Base-by-base conservation (phyloP, 257 asterid species). In the Ocimum tenuiflorum region DNA sequence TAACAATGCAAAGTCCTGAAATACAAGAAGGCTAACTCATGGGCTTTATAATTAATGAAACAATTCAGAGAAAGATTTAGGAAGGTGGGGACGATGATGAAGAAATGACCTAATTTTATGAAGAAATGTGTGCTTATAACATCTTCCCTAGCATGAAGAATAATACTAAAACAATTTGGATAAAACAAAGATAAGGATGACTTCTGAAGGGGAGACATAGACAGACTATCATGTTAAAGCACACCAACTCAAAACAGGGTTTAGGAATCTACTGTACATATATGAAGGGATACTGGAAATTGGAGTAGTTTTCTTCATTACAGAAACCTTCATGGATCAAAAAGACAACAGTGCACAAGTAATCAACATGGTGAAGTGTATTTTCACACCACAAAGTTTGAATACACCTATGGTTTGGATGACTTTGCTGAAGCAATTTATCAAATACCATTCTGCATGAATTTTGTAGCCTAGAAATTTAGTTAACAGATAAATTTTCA, bases 241-340 rank as follows among this genome's bases (percentile, higher is more conserved):
- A 41, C 5, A 27, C 45, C 27, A 20, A 17, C 65, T 45, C 18
- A 49, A 69, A 58, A 47, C 74, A 58, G 61, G 67, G 49, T 57
- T 66, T 58, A 46, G 42, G 8, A 57, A 48, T 11, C 27, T 9
- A 43, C 46, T 29, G 3, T 23, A 13, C 43, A 6, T 51, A 55
- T 55, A 27, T 29, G 23, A 29, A 31, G 43, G 18, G 3, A 24
- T 10, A n/a, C 42, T 27, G 20, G 3, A 54, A n/a, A 11, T 54
- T 14, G 38, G 8, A 33, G 38, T 3, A 33, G 31, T 1, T 24
- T n/a, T n/a, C n/a, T n/a, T n/a, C n/a, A n/a, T n/a, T n/a, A n/a
- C n/a, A n/a, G 3, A 27, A 4, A 27, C 31, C 31, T 27, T 27
- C 31, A 31, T 31, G 36, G 36, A 31, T 31, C 36, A 6, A 31